Evolutionary conservation across 768 basidiomycete species (phyloP).

Genomic region (Fistulinella prunicolor): DNA sequence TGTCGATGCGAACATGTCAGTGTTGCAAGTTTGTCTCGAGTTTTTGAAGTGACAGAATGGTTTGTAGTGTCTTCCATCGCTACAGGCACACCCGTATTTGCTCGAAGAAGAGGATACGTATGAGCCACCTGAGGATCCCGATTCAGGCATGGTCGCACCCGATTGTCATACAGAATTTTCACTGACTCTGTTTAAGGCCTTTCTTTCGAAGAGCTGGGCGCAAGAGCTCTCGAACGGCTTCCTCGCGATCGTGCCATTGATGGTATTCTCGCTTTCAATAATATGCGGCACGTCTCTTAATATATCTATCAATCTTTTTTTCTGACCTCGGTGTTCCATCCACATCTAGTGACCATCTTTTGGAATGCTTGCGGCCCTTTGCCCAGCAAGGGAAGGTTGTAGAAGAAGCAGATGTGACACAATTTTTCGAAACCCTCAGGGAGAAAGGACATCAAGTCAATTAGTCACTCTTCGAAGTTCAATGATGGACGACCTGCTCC

Average conservation of each 20-base stretch:
- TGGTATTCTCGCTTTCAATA: constrained; percentile 80
- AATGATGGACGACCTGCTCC: too few species aligned
- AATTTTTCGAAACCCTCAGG: constrained; percentile 58
- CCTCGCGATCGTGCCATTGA: constrained; percentile 82
- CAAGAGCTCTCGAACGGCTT: constrained; percentile 69
- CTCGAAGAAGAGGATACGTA: constrained; percentile 81
- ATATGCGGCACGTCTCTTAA: constrained; percentile 59
- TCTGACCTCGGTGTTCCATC: constrained; percentile 5
- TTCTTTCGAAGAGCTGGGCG: constrained; percentile 79
- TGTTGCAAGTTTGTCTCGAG: not conserved
- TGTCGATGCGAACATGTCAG: constrained; percentile 65
- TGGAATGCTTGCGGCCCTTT: constrained; percentile 73
- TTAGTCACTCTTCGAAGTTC: not conserved
- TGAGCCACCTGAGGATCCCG: constrained; percentile 83
- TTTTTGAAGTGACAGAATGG: not conserved
- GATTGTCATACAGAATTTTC: not conserved
- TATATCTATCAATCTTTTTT: not conserved
- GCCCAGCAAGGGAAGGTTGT: constrained; percentile 76
- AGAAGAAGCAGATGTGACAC: constrained; percentile 64
- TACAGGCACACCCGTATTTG: constrained; percentile 57
- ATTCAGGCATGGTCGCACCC: constrained; percentile 51
- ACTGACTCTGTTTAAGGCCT: constrained; percentile 43
- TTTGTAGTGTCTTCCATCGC: constrained; percentile 54
- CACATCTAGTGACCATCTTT: constrained; percentile 58
- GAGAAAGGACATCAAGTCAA: constrained; percentile 27